Base-by-base conservation (phyloP, 1,139 yeast genomes). In the Taphrina populina region DNA sequence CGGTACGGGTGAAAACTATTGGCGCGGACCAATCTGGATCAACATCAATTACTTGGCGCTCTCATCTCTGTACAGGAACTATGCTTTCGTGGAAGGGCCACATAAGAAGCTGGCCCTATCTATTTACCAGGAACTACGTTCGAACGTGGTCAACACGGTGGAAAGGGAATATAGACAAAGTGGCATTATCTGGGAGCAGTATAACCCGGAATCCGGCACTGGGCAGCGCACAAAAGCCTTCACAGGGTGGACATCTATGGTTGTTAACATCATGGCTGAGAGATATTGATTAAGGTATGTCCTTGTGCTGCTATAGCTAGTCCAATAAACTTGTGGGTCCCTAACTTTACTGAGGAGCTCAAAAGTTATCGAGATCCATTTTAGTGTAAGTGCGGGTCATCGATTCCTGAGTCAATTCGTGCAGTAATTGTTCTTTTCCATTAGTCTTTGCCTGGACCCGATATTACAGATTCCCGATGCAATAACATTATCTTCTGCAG, bases 1-100 rank as follows among this genome's bases (percentile, higher is more conserved):
- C 69, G 85, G 84, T 59, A 79, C 83, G 0, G 92, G 78, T 7
- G 98, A 94, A 65, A 83, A 92, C 69, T 92, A 92, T 71, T 92
- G 99, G 99, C 78, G 95, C 60, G 94, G 96, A 0, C 90, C 95
- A 17, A 76, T 92, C 39, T 94, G 98, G 98, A 74, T 88, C 64
- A 86, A 88, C 67, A 85, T 92, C 66, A 94, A 94, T 71, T 90
- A 88, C 66, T 73, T 92, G 69, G 74, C 83, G 5, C 73, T 92
- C 51, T 94, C 88, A 58, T 77, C 87, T 7, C 73, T 94, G 61
- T 70, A 73, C 52, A 71, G 79, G 8, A 59, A 62, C 23, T 61
- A 63, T 7, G 60, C 61, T 3, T 62, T 62, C 10, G 56, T 61
- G 19, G 59, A 61, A 23, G 64, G 64, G 6, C 65, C 64, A 56